Percentiles rank a stretch among this genome's conserved stretches.
Evolutionary conservation across 495 filamentous ascomycete genomes (phyloP).

Genomic region (Annulohypoxylon bovei): DNA sequence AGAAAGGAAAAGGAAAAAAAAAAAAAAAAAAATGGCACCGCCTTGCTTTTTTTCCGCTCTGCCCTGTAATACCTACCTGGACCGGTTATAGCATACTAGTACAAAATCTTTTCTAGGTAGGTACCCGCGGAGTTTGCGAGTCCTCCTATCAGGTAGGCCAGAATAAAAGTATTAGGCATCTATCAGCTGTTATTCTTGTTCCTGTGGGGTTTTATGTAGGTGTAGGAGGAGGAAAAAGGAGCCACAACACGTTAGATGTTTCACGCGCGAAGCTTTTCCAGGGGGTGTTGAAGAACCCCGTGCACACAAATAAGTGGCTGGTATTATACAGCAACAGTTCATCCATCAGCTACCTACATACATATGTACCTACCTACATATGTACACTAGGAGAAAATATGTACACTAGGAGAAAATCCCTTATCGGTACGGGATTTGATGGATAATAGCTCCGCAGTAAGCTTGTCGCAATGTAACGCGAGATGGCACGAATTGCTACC

Average conservation of each 20-base stretch:
- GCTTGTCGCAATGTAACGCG: constrained; percentile 40
- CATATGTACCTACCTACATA: background rate
- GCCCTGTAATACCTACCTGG: background rate
- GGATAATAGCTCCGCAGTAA: constrained; percentile 35
- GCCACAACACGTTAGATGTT: constrained; percentile 42
- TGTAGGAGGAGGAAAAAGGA: constrained; percentile 34
- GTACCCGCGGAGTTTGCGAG: constrained; percentile 7
- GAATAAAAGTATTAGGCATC: constrained; percentile 16
- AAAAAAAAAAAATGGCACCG: background rate
- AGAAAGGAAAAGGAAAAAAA: background rate
- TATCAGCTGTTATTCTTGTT: constrained; percentile 17
- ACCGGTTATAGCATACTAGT: background rate
- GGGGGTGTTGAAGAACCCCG: constrained; percentile 22
- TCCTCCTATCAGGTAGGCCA: constrained; percentile 5
- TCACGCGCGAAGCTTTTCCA: constrained; percentile 36
- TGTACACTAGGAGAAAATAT: background rate
- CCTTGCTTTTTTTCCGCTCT: constrained; percentile 1
- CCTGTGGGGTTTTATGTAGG: constrained; percentile 20
- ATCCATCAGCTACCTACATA: background rate
- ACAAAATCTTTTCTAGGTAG: background rate
- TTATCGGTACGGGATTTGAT: constrained; percentile 37
- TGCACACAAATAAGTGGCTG: constrained; percentile 47
- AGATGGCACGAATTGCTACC: constrained; percentile 21
- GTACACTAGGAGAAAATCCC: constrained; percentile 2
- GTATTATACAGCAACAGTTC: constrained; percentile 40